These are phyloP conservation scores for Quercus aquifolioides DNA, from an alignment of 306 rosid species.

Conservation along the genomic window DNA sequence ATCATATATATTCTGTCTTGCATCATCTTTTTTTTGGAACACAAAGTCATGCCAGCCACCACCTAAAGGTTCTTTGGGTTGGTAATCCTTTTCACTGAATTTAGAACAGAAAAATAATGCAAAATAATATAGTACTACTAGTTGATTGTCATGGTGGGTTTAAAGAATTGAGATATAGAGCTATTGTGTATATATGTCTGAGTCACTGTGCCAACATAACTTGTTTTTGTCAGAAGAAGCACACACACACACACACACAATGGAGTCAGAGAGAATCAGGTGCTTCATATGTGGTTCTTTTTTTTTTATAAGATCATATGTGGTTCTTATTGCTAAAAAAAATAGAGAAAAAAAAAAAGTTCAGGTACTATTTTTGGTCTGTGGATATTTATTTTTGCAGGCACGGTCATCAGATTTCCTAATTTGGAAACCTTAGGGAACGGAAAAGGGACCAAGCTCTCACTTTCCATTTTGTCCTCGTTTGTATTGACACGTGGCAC, in stretches of 20 bases:
- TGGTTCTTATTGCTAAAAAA: not conserved
- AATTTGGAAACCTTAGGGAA: constrained; percentile 55
- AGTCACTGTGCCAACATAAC: not conserved
- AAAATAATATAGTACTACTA: no score
- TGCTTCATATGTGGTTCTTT: not conserved
- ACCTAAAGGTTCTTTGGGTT: no score
- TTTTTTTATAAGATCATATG: no score
- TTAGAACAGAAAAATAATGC: no score
- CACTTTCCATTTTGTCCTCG: not conserved
- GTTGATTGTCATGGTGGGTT: not conserved
- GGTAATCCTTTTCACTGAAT: no score
- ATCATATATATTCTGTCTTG: no score
- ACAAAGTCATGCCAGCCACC: no score
- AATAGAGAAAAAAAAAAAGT: not conserved
- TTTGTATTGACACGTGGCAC: constrained; percentile 31
- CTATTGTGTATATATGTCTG: not conserved
- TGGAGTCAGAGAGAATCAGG: not conserved
- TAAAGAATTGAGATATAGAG: not conserved
- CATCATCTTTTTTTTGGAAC: no score
- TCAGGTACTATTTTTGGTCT: not conserved
- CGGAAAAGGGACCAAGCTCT: not conserved
- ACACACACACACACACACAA: not conserved
- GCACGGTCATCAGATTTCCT: constrained; percentile 32
- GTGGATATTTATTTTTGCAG: not conserved
- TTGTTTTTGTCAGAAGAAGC: constrained; percentile 5